Conservation (phyloP, 2,329 filamentous ascomycete species). For the Fusarium sp. region DNA sequence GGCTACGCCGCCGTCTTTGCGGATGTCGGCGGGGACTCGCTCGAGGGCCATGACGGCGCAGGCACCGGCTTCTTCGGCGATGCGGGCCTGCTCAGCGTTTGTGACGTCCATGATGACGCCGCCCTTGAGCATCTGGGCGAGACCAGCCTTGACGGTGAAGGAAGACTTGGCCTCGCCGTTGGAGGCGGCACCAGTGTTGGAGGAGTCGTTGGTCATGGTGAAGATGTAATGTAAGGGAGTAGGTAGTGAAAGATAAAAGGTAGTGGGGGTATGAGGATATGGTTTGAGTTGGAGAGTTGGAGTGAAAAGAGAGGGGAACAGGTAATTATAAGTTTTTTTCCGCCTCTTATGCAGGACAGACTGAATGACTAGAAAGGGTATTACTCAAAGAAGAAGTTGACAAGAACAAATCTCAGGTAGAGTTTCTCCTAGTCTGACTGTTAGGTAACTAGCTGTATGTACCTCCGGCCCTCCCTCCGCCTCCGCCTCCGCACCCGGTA, state of each 20-base stretch:
- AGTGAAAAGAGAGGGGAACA: background rate
- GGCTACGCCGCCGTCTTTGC: constrained; percentile 89
- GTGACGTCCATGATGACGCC: constrained; percentile 99
- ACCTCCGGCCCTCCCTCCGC: constrained; percentile 15
- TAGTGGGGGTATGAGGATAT: background rate
- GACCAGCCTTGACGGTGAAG: constrained; percentile 92
- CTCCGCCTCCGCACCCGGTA: constrained; percentile 21
- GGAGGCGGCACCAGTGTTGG: constrained; percentile 38
- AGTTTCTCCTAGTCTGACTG: background rate
- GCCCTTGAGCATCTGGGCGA: constrained; percentile 98
- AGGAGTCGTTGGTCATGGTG: constrained; percentile 49
- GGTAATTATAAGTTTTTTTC: constrained; percentile 8
- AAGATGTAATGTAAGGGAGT: background rate
- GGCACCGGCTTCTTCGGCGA: constrained; percentile 96
- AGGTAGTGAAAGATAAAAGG: background rate
- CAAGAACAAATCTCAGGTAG: background rate
- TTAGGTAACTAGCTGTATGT: background rate
- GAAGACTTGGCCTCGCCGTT: constrained; percentile 55
- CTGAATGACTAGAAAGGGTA: constrained; percentile 7
- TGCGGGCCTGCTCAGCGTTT: constrained; percentile 90
- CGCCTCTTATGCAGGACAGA: background rate
- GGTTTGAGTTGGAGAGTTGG: background rate
- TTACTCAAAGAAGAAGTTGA: constrained; percentile 26
- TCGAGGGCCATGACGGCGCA: constrained; percentile 98
- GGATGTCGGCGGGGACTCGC: constrained; percentile 96